These are phyloP conservation scores for Ogataea pini DNA, from an alignment of 805 yeast genomes.

Conservation along the genomic window DNA sequence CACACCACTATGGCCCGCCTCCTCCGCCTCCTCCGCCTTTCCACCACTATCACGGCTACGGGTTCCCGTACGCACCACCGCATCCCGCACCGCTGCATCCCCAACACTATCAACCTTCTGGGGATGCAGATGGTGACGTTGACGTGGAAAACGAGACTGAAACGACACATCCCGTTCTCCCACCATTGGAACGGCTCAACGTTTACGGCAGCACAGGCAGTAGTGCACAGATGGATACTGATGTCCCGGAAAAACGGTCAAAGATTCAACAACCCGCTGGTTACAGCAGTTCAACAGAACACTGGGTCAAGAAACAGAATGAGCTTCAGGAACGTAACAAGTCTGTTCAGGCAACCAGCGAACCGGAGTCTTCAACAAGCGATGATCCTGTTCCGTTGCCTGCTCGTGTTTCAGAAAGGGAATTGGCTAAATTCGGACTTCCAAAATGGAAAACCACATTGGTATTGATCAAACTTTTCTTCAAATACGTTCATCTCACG, in stretches of 20 bases:
- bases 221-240: constrained; percentile 3
- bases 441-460: constrained; percentile 39
- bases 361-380: neutral
- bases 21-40: constrained; percentile 32
- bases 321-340: constrained; percentile 16
- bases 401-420: constrained; percentile 29
- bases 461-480: constrained; percentile 40
- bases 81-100: constrained; percentile 32
- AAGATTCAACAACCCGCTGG: neutral
- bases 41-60: constrained; percentile 16
- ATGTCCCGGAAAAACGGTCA: neutral
- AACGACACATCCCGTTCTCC: constrained; percentile 9
- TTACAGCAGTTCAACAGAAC: constrained; percentile 20
- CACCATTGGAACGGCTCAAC: constrained; percentile 10
- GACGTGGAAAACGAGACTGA: neutral
- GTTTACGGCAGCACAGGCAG: neutral
- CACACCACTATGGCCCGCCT: constrained; percentile 18
- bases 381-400: neutral
- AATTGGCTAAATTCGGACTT: constrained; percentile 35
- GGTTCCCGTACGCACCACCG: constrained; percentile 21
- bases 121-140: neutral
- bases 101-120: constrained; percentile 9
- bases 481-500: constrained; percentile 42
- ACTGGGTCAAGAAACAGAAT: constrained; percentile 29
- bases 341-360: neutral